Percentiles rank a stretch among this genome's conserved stretches.
Conservation (phyloP, 75 land plant species). For the Sequoia sempervirens region DNA sequence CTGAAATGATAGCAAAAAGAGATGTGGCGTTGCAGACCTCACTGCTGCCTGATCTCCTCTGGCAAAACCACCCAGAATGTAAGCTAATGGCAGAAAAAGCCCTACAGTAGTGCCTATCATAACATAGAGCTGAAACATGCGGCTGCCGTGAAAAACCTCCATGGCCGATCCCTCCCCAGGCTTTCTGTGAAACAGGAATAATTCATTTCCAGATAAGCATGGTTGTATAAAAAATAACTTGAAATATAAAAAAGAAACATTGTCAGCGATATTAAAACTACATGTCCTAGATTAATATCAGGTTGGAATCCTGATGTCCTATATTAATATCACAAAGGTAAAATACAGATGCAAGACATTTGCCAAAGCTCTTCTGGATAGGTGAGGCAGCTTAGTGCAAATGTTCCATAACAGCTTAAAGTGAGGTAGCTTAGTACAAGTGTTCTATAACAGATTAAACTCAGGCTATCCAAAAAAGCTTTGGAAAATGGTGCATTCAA, state of each 20-base stretch:
- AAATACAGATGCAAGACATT: neutral
- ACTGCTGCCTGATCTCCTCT: conserved; percentile 83
- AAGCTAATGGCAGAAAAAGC: conserved; percentile 82
- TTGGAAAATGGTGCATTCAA: neutral
- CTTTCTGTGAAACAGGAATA: neutral
- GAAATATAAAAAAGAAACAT: neutral
- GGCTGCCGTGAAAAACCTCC: conserved; percentile 60
- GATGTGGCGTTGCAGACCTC: conserved; percentile 63
- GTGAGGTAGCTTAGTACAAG: too few species aligned
- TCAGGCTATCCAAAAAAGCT: too few species aligned
- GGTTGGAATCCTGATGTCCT: neutral
- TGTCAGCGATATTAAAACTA: neutral
- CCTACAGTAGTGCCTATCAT: conserved; percentile 69
- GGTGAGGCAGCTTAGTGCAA: too few species aligned
- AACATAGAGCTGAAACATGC: conserved; percentile 63
- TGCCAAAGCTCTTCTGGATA: neutral
- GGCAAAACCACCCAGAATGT: conserved; percentile 87
- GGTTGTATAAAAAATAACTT: neutral
- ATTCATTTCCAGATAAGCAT: neutral
- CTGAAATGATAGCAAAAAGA: conserved; percentile 70
- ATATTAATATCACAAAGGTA: neutral
- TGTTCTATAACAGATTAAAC: too few species aligned
- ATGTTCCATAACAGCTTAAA: too few species aligned
- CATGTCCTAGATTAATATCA: too few species aligned
- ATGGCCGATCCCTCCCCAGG: neutral